Evolutionary conservation across 1,139 yeast species (phyloP).

Genomic region (Saccharomyces hybrid): DNA sequence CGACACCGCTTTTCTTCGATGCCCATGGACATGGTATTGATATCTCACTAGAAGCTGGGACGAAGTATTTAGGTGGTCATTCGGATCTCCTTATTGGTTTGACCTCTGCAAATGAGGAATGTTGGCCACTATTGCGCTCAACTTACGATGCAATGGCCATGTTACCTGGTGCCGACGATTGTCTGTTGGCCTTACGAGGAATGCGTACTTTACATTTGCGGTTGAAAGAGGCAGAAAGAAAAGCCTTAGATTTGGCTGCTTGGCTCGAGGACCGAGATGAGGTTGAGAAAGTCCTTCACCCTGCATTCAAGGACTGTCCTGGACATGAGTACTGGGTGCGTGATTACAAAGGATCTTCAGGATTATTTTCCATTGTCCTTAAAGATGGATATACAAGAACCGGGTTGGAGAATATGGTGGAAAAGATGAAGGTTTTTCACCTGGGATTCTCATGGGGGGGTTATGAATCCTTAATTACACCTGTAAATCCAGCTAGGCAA

Average conservation of each 20-base stretch:
- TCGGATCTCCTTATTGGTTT: conserved; percentile 10
- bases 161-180: conserved; percentile 11
- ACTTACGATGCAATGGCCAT: conserved; percentile 7
- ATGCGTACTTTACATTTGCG: conserved; percentile 9
- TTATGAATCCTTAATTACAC: conserved; percentile 8
- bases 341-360: conserved; percentile 9
- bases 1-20: conserved; percentile 10
- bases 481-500: conserved; percentile 4
- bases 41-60: conserved; percentile 10
- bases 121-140: conserved; percentile 7
- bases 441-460: conserved; percentile 13
- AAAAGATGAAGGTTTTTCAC: conserved; percentile 6
- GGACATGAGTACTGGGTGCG: conserved; percentile 9
- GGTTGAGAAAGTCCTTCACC: conserved; percentile 9
- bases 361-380: conserved; percentile 8
- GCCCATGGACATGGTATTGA: conserved; percentile 10
- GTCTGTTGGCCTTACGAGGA: conserved; percentile 8
- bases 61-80: conserved; percentile 11
- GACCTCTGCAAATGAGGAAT: conserved; percentile 6
- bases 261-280: conserved; percentile 8
- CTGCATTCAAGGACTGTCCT: conserved; percentile 10
- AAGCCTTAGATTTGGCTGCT: conserved; percentile 7
- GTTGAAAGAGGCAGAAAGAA: conserved; percentile 8
- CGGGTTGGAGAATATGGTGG: conserved; percentile 7
- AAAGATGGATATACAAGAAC: conserved; percentile 4